phyloP scores from a whole-genome alignment of 164 flowering plant genomes.

The Nymphaea thermarum region DNA sequence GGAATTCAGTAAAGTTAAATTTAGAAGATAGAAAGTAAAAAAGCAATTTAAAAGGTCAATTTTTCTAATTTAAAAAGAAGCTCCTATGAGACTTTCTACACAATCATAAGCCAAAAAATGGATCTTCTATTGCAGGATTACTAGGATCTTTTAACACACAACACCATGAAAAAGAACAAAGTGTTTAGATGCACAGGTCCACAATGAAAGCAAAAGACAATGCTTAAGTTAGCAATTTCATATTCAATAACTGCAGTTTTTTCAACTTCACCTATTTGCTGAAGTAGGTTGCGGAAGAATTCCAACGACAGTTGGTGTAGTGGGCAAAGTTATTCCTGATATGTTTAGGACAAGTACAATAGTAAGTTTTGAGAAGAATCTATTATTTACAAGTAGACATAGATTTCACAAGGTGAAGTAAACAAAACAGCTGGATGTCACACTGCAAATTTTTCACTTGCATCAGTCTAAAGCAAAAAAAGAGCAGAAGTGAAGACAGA shows the following conservation, averaged over 20 bases:
- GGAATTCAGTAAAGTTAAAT: too few species aligned
- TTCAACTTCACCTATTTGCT: constrained; percentile 53
- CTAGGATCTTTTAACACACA: not conserved
- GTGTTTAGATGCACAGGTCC: not conserved
- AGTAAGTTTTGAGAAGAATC: not conserved
- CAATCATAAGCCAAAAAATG: not conserved
- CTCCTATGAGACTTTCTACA: not conserved
- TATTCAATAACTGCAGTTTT: not conserved
- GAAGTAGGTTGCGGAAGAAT: constrained; percentile 72
- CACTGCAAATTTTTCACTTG: too few species aligned
- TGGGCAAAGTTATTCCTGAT: constrained; percentile 29
- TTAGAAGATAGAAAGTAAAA: too few species aligned
- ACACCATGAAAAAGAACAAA: not conserved
- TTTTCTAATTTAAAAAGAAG: not conserved
- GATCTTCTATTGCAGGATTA: not conserved
- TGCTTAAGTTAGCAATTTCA: not conserved
- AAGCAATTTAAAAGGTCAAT: too few species aligned
- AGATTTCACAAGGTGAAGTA: not conserved
- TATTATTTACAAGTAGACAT: not conserved
- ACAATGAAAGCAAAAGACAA: not conserved
- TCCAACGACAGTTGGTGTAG: constrained; percentile 59
- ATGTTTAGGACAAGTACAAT: not conserved
- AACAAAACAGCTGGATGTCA: too few species aligned
- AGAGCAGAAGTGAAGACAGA: too few species aligned
- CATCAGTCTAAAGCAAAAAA: too few species aligned